A percentile compares a stretch with the other conserved stretches of the same genome.
Conservation (phyloP, 768 basidiomycete species). For the Pleurotus platypus region DNA sequence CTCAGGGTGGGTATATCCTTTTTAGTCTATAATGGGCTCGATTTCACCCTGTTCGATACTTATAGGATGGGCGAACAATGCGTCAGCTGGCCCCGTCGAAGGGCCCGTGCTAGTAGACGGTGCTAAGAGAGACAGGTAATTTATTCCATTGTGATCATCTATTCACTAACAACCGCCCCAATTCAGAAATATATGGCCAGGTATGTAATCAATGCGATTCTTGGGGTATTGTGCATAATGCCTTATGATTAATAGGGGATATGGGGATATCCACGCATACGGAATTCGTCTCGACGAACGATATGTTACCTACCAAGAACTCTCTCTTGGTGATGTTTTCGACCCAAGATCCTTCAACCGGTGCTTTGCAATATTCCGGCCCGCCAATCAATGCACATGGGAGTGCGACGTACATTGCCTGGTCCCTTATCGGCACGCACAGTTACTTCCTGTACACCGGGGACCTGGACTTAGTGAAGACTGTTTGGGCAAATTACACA, state of each 20-base stretch:
- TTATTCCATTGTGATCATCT: not conserved
- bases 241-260: constrained; percentile 21
- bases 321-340: constrained; percentile 46
- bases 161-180: not conserved
- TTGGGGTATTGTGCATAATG: not conserved
- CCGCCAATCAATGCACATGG: constrained; percentile 31
- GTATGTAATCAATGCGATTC: constrained; percentile 1
- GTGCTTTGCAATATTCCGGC: constrained; percentile 42
- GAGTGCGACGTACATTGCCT: constrained; percentile 45
- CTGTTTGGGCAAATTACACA: constrained; percentile 43
- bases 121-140: constrained; percentile 47
- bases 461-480: constrained; percentile 37
- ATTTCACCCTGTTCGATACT: not conserved
- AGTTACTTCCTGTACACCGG: constrained; percentile 46
- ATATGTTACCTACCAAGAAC: constrained; percentile 37
- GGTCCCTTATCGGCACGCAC: constrained; percentile 43
- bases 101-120: constrained; percentile 54
- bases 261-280: constrained; percentile 40
- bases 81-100: constrained; percentile 40
- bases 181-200: constrained; percentile 26
- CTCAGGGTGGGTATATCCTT: constrained; percentile 1
- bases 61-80: constrained; percentile 45
- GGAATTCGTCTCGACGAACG: constrained; percentile 29
- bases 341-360: constrained; percentile 39
- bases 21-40: not conserved